Percentiles rank a stretch among this genome's conserved stretches.
Conservation (phyloP, 1,284 basidiomycete species). For the Fomitiporia mediterranea region DNA sequence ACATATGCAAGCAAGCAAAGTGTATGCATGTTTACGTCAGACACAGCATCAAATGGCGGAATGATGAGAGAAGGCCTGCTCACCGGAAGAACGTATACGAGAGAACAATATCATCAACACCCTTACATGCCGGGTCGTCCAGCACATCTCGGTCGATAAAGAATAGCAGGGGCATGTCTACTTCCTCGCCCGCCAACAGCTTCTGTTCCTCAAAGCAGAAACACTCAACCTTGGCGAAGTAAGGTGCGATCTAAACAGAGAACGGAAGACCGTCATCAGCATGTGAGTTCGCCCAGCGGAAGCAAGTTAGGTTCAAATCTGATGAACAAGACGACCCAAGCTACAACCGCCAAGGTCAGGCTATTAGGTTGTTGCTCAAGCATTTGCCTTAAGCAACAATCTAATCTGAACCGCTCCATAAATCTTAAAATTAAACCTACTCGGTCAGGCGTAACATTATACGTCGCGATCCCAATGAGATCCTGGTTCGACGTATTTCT, state of each 20-base stretch:
- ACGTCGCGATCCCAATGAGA: constrained; percentile 97
- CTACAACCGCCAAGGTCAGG: too few relatives aligned
- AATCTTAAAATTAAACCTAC: too few relatives aligned
- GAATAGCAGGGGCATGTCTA: constrained; percentile 99
- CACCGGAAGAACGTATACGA: constrained; percentile 98
- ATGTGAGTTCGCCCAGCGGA: too few relatives aligned
- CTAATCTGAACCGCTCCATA: too few relatives aligned
- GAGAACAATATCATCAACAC: constrained; percentile 88
- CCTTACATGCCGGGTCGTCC: constrained; percentile 86
- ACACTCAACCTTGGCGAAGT: constrained; percentile 99
- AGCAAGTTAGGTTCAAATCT: too few relatives aligned
- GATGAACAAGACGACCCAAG: too few relatives aligned
- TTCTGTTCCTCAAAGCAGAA: constrained; percentile 99
- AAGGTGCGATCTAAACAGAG: constrained; percentile 88
- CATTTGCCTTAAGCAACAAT: too few relatives aligned
- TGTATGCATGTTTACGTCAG: too few relatives aligned
- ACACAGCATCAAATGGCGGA: constrained; percentile 1
- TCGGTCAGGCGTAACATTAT: constrained; percentile 91
- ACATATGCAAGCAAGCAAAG: too few relatives aligned
- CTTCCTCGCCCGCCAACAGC: constrained; percentile 91
- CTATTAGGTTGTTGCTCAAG: too few relatives aligned
- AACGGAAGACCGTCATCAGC: too few relatives aligned
- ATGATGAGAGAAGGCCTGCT: too few relatives aligned
- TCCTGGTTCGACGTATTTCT: constrained; percentile 84
- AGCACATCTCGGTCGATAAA: constrained; percentile 97